Percentiles rank a stretch among this genome's conserved stretches.
These are phyloP conservation scores for Boeremia lycopersici DNA, from an alignment of 2,329 filamentous ascomycete genomes.

Conservation along the genomic window DNA sequence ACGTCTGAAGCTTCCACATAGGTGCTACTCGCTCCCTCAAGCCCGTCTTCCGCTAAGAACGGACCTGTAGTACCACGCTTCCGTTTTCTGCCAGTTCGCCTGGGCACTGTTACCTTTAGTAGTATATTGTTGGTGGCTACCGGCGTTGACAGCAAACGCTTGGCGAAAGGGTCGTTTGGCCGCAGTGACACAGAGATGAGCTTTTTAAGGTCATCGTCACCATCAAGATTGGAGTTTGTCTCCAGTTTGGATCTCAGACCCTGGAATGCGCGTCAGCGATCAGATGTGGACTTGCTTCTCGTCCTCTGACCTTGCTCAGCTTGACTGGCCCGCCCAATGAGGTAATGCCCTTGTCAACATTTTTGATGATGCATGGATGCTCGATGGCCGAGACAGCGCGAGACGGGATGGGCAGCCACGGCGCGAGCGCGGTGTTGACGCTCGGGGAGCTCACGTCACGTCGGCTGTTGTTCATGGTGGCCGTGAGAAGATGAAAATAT, in stretches of 20 bases:
- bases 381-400: constrained; percentile 66
- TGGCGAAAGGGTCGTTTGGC: constrained; percentile 78
- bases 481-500: not conserved
- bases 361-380: constrained; percentile 69
- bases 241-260: constrained; percentile 37
- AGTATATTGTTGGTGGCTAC: constrained; percentile 81
- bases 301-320: constrained; percentile 57
- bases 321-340: constrained; percentile 64
- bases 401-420: constrained; percentile 59
- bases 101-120: constrained; percentile 85
- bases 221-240: constrained; percentile 25
- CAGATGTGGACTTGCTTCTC: constrained; percentile 3
- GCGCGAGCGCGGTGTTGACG: constrained; percentile 29
- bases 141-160: constrained; percentile 77
- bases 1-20: constrained; percentile 51
- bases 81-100: constrained; percentile 81
- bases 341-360: constrained; percentile 67
- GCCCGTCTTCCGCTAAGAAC: constrained; percentile 52
- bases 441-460: constrained; percentile 6
- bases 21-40: not conserved
- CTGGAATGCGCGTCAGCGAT: constrained; percentile 26
- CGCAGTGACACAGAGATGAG: constrained; percentile 74
- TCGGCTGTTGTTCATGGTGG: constrained; percentile 20
- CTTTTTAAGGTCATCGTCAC: constrained; percentile 51
- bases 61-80: constrained; percentile 77